Evolutionary conservation across 148 eudicot genomes (phyloP), one percentile per base, ranked within the genome.

Genomic region (Drosera capensis): DNA sequence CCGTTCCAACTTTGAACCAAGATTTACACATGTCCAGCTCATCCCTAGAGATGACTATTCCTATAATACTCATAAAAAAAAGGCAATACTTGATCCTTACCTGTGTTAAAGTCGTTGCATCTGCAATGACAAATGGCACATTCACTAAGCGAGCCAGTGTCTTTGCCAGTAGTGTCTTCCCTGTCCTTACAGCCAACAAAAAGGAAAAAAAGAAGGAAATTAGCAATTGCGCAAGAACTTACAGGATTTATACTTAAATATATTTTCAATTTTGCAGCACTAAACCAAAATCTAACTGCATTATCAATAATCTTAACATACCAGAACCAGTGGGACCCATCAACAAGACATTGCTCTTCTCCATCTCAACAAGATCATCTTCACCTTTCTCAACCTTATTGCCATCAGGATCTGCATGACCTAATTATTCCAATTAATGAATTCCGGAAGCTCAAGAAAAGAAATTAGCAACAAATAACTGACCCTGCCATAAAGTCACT

Each of bases 81-180:
- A 21, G 19, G 8, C 20, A 15, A 11, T 36, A 36, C 40, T 21
- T 17, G 28, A 35, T 40, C 35, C 60, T 56, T 57, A 55, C 72
- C 60, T 68, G 72, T n/a, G 68, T 62, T 46, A 68, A 45, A 8
- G 64, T 58, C 40, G 73, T 68, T 11, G 73, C 73, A 58, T 68
- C 68, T 29, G 68, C 64, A 43, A 68, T 63, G 43, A 63, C 73
- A 45, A 68, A 68, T 21, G 73, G 73, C 23, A 63, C 73, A 54
- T 68, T 58, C 54, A 63, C 73, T 20, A 68, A 25, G 5, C 67
- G 62, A 42, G 73, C 73, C 46, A 62, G 46, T 25, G 73, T 68
- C 54, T 62, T 68, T 25, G 73, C 73, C 15, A 68, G 73, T 58
- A 68, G 54, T 34, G 73, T 68, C 68, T 68, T 68, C 65, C 73